Evolutionary conservation across 208 protist genomes (phyloP).

Genomic region (Trypanosoma platydactyli): DNA sequence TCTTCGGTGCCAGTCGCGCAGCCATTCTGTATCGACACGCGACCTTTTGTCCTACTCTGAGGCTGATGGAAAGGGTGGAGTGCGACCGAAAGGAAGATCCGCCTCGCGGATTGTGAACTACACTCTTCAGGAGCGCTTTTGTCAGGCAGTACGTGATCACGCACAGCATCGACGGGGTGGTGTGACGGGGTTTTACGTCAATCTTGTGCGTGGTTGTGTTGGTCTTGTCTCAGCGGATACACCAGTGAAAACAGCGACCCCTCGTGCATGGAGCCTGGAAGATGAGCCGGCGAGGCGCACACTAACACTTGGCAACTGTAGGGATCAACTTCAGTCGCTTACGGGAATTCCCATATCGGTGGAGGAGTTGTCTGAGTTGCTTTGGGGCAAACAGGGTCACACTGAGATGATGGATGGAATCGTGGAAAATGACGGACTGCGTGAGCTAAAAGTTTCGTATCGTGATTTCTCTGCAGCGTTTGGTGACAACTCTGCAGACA

Average conservation of each 20-base stretch:
- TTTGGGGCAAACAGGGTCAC: constrained; percentile 54
- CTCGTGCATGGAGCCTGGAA: constrained; percentile 49
- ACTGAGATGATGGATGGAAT: background rate
- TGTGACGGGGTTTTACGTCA: constrained; percentile 77
- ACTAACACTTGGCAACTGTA: constrained; percentile 57
- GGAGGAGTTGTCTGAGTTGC: constrained; percentile 48
- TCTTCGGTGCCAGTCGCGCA: constrained; percentile 40
- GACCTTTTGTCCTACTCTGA: constrained; percentile 46
- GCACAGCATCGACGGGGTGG: constrained; percentile 61
- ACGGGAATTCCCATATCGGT: constrained; percentile 58
- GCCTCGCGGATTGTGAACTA: constrained; percentile 47
- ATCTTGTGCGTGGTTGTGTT: constrained; percentile 58
- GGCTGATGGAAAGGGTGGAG: background rate
- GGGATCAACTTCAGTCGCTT: constrained; percentile 69
- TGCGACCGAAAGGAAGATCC: background rate
- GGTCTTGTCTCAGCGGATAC: constrained; percentile 38
- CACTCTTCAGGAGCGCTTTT: constrained; percentile 62
- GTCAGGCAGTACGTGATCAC: constrained; percentile 74
- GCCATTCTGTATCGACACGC: constrained; percentile 26
- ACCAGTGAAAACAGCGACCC: constrained; percentile 23
- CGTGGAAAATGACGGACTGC: constrained; percentile 31
- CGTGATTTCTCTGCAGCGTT: constrained; percentile 69
- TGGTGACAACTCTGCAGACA: constrained; percentile 45
- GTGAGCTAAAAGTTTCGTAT: constrained; percentile 42
- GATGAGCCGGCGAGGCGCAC: constrained; percentile 28